Evolutionary conservation across 768 basidiomycete species (phyloP).

Genomic region (Atractiella rhizophila): DNA sequence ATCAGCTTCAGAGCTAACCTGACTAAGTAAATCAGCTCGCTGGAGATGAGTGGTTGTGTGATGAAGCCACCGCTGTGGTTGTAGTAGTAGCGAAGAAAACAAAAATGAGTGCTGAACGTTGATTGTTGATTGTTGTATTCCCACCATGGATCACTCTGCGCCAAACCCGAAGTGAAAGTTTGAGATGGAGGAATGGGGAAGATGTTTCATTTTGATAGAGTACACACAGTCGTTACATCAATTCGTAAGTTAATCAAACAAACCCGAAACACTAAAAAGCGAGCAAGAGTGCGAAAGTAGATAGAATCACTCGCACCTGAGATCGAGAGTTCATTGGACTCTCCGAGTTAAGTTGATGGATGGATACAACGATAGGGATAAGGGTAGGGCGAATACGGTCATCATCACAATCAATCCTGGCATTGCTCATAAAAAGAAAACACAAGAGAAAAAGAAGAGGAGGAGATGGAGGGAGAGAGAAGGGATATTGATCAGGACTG

Average conservation of each 20-base stretch:
- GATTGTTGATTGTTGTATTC: not conserved
- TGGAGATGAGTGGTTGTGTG: not conserved
- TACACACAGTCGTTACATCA: too few species aligned
- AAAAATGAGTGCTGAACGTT: not conserved
- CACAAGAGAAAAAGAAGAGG: too few species aligned
- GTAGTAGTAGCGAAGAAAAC: too few species aligned
- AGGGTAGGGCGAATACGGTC: not conserved
- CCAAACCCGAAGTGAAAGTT: not conserved
- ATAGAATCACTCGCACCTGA: too few species aligned
- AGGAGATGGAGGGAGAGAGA: too few species aligned
- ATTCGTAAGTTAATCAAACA: too few species aligned
- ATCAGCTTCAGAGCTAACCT: constrained; percentile 8
- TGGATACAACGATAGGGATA: not conserved
- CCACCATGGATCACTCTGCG: not conserved
- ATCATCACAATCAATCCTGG: not conserved
- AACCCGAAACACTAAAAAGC: too few species aligned
- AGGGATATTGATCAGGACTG: too few species aligned
- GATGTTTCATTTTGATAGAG: too few species aligned
- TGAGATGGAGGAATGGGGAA: not conserved
- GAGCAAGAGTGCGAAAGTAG: too few species aligned
- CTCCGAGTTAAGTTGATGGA: not conserved
- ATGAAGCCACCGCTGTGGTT: too few species aligned
- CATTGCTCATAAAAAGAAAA: too few species aligned
- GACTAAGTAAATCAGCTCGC: not conserved
- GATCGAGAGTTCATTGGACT: not conserved